These are phyloP conservation scores for Aureobasidium sp. DNA, from an alignment of 2,329 filamentous ascomycete genomes.

Conservation along the genomic window DNA sequence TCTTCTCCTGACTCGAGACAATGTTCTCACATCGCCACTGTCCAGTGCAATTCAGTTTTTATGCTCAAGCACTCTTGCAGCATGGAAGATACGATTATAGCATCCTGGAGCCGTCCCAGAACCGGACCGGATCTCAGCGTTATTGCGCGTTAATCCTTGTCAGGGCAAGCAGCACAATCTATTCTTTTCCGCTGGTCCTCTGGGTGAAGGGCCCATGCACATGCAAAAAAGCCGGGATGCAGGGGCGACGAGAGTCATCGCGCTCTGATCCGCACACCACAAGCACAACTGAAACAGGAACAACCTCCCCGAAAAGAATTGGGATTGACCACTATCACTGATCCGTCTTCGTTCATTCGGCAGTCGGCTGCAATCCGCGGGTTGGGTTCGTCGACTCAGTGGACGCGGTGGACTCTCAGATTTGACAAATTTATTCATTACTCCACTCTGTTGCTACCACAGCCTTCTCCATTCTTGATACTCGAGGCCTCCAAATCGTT, in stretches of 20 bases:
- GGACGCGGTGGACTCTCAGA: neutral
- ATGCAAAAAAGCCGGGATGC: neutral
- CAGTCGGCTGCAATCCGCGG: neutral
- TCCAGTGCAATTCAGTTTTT: neutral
- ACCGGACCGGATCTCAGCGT: neutral
- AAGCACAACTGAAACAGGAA: neutral
- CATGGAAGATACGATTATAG: too few relatives aligned
- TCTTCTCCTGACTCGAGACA: neutral
- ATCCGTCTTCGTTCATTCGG: neutral
- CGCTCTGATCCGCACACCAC: neutral
- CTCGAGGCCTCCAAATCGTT: neutral
- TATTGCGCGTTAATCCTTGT: neutral
- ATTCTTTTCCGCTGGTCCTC: neutral
- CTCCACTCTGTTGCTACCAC: neutral
- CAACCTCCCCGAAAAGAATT: neutral
- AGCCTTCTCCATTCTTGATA: neutral
- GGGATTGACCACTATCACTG: neutral
- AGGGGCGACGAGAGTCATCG: neutral
- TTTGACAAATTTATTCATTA: slow-evolving; percentile 1
- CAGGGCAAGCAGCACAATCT: neutral
- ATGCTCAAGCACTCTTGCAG: too few relatives aligned
- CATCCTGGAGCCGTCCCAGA: neutral
- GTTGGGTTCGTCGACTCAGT: neutral
- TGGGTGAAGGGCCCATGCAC: neutral
- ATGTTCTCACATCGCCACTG: neutral